Evolutionary conservation across 352 stramenopile genomes (phyloP).

Genomic region (Globisporangium alternatum): DNA sequence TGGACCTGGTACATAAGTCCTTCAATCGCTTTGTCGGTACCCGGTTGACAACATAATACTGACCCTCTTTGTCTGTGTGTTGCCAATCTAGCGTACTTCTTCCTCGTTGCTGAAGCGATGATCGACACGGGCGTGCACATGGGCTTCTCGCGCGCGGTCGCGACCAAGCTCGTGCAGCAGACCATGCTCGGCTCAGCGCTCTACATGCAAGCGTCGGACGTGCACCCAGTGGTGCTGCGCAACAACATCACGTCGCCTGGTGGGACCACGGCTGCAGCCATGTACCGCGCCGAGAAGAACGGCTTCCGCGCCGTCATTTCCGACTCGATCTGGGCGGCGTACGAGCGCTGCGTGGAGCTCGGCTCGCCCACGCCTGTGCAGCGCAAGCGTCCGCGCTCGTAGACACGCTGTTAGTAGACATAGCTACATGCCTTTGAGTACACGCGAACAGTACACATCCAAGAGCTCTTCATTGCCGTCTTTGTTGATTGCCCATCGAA

Average conservation of each 20-base stretch:
- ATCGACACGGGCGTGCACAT: constrained; percentile 95
- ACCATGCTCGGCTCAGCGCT: constrained; percentile 92
- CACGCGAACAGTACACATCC: not conserved
- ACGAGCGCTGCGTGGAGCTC: constrained; percentile 92
- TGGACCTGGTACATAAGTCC: constrained; percentile 62
- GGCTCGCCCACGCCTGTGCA: constrained; percentile 76
- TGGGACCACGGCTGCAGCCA: constrained; percentile 91
- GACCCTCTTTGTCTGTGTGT: not conserved
- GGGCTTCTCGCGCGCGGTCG: constrained; percentile 92
- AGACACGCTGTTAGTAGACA: constrained; percentile 7
- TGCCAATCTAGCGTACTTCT: constrained; percentile 86
- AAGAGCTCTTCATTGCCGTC: not conserved
- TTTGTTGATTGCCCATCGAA: not conserved
- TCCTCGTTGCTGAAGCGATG: constrained; percentile 95
- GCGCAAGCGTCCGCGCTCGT: constrained; percentile 64
- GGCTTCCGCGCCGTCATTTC: constrained; percentile 92
- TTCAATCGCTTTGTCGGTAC: not conserved
- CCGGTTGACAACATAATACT: not conserved
- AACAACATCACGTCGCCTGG: constrained; percentile 95
- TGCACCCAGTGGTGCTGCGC: constrained; percentile 89
- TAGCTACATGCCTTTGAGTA: not conserved
- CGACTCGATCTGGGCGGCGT: constrained; percentile 96
- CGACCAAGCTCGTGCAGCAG: constrained; percentile 92
- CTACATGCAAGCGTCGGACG: constrained; percentile 91
- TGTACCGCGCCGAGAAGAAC: constrained; percentile 96